Percentiles rank a stretch among this genome's conserved stretches.
phyloP scores from a whole-genome alignment of 345 rosid genomes.

The Eucalyptus camaldulensis region DNA sequence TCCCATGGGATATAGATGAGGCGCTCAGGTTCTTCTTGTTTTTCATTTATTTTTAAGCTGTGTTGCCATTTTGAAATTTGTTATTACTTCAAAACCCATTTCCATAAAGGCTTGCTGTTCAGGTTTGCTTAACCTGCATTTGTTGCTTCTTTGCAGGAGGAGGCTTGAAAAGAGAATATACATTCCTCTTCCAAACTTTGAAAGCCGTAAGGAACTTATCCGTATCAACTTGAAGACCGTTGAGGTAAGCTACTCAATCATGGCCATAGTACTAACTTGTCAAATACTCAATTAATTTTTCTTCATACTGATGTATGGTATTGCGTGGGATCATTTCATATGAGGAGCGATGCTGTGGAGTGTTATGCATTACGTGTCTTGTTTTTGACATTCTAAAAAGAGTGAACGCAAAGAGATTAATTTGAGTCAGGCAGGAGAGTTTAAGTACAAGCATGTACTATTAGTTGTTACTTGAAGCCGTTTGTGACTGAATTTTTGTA shows the following conservation, averaged over 20 bases:
- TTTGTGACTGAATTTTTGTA: not conserved
- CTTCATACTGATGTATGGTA: not conserved
- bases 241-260: conserved; percentile 35
- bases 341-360: not conserved
- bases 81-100: not conserved
- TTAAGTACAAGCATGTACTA: not conserved
- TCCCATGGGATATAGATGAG: conserved; percentile 99
- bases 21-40: conserved; percentile 62
- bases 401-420: not conserved
- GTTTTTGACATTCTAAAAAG: not conserved
- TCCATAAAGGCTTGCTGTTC: not conserved
- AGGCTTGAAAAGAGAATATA: conserved; percentile 98
- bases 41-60: not conserved
- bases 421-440: not conserved
- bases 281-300: not conserved
- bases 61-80: not conserved
- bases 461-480: not conserved
- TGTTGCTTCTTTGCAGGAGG: conserved; percentile 52
- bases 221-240: conserved; percentile 93
- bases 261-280: not conserved
- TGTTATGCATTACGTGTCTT: not conserved
- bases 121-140: not conserved
- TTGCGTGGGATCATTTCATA: not conserved
- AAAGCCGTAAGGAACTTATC: conserved; percentile 96
- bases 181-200: conserved; percentile 96